These are phyloP conservation scores for Agaricus blazei DNA, from an alignment of 768 basidiomycete genomes.

Conservation along the genomic window DNA sequence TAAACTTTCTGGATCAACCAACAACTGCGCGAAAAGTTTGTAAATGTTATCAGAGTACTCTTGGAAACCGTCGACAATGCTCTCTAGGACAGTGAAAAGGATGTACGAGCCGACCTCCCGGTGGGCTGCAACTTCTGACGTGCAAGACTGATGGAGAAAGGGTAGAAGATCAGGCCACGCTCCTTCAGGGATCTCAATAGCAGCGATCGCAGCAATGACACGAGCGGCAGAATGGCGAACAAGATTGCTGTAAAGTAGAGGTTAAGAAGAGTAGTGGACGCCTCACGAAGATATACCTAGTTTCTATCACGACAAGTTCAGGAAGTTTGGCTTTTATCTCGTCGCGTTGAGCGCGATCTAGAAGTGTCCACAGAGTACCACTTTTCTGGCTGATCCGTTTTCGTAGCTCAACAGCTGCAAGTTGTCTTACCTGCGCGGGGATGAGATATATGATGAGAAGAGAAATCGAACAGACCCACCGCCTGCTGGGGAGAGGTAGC, in stretches of 20 bases:
- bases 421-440: conserved; percentile 77
- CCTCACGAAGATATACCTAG: conserved; percentile 43
- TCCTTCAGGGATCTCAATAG: conserved; percentile 74
- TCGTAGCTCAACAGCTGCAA: conserved; percentile 93
- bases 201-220: conserved; percentile 88
- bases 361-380: conserved; percentile 75
- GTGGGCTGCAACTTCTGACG: conserved; percentile 60
- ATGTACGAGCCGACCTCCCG: conserved; percentile 93
- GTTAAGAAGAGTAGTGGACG: conserved; percentile 14
- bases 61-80: conserved; percentile 85
- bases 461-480: conserved; percentile 40
- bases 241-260: conserved; percentile 53
- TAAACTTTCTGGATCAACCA: conserved; percentile 79
- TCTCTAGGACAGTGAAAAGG: conserved; percentile 87
- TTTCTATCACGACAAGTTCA: conserved; percentile 69
- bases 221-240: conserved; percentile 93
- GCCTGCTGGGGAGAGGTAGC: conserved; percentile 79
- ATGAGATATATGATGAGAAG: conserved; percentile 9
- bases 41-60: conserved; percentile 71
- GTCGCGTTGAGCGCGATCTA: conserved; percentile 62
- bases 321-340: conserved; percentile 85
- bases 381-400: conserved; percentile 84
- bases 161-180: conserved; percentile 87
- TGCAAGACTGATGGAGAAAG: conserved; percentile 76
- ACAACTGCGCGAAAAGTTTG: conserved; percentile 66